Conservation (phyloP, 2,329 filamentous ascomycete genomes). For the Botrytis porri region DNA sequence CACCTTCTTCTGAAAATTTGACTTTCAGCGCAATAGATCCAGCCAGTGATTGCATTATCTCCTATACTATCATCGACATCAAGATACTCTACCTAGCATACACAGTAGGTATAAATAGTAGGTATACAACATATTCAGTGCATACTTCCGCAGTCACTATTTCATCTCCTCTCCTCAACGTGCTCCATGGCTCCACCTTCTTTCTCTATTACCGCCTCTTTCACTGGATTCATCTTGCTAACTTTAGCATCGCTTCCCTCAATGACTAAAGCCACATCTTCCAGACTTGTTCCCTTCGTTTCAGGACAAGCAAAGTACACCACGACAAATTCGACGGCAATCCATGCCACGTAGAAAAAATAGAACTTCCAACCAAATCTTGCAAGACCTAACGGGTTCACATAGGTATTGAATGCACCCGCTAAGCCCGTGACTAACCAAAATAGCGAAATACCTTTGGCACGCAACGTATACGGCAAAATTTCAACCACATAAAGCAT, state of each 20-base stretch:
- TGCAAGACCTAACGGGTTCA: slow-evolving; percentile 46
- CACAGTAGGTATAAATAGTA: not conserved
- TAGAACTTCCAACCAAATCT: slow-evolving; percentile 42
- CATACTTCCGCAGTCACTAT: not conserved
- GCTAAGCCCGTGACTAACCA: slow-evolving; percentile 41
- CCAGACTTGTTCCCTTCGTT: slow-evolving; percentile 27
- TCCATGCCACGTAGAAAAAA: slow-evolving; percentile 49
- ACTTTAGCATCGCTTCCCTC: slow-evolving; percentile 55
- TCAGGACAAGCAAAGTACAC: slow-evolving; percentile 53
- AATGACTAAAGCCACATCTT: slow-evolving; percentile 54
- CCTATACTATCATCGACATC: not conserved
- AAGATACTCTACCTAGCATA: not conserved
- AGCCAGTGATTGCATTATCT: not conserved
- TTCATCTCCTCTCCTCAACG: slow-evolving; percentile 17
- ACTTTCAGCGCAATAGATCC: not conserved
- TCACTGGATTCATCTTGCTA: slow-evolving; percentile 21
- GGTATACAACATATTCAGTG: not conserved
- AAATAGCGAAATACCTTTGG: slow-evolving; percentile 42
- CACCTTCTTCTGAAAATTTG: not conserved
- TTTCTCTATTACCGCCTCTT: slow-evolving; percentile 22
- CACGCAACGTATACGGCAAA: slow-evolving; percentile 41
- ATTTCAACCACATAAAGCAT: slow-evolving; percentile 46
- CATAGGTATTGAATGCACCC: slow-evolving; percentile 39
- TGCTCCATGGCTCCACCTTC: slow-evolving; percentile 17
- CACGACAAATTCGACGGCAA: slow-evolving; percentile 56